Percentiles rank a stretch among this genome's conserved stretches.
These are phyloP conservation scores for Coemansia sp. DNA, from an alignment of 192 early-diverging fungal genomes.

Conservation along the genomic window DNA sequence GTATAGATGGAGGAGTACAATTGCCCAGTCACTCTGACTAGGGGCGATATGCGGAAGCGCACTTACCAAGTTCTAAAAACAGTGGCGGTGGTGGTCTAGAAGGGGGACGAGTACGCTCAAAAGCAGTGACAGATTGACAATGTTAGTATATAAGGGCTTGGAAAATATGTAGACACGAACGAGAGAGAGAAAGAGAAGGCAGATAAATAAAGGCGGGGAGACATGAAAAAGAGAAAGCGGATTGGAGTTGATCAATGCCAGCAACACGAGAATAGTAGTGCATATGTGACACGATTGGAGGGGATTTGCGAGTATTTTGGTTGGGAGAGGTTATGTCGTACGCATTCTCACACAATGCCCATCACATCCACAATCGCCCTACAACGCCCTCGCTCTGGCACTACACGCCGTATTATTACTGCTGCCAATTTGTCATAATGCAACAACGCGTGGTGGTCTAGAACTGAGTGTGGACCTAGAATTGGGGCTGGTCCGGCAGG, in stretches of 20 bases:
- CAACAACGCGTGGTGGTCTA: slow-evolving; percentile 1
- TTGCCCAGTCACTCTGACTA: neutral
- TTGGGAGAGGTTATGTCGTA: slow-evolving; percentile 5
- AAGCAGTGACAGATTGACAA: neutral
- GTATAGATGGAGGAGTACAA: neutral
- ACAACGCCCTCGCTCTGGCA: neutral
- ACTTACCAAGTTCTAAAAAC: neutral
- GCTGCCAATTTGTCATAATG: neutral
- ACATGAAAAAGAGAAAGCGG: slow-evolving; percentile 1
- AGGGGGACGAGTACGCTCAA: neutral
- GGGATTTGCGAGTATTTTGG: slow-evolving; percentile 10
- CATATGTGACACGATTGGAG: slow-evolving; percentile 7
- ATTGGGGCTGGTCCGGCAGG: neutral
- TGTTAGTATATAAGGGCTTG: neutral
- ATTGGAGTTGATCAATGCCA: slow-evolving; percentile 9
- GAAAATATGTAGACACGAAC: neutral
- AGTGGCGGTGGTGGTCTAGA: neutral
- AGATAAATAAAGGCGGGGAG: slow-evolving; percentile 7
- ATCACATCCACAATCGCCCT: slow-evolving; percentile 2
- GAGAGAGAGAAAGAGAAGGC: neutral
- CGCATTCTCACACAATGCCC: slow-evolving; percentile 6
- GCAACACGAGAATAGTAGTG: slow-evolving; percentile 10
- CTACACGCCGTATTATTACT: slow-evolving; percentile 6
- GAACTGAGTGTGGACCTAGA: neutral
- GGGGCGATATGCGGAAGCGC: neutral